Evolutionary conservation across 148 eudicot genomes (phyloP).

Genomic region (Camellia granthamiana): DNA sequence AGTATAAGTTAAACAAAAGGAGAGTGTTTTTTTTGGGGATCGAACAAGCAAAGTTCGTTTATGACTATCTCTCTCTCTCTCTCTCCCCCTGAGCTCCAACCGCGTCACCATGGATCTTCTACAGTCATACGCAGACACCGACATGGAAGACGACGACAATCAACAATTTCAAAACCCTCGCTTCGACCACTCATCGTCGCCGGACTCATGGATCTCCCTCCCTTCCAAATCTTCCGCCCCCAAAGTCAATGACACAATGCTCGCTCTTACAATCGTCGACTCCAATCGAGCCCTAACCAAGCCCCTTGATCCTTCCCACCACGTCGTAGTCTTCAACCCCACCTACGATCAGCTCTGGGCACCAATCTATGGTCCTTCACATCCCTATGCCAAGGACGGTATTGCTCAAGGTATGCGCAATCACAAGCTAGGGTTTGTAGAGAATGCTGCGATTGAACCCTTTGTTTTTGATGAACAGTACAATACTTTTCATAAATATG

Average conservation of each 20-base stretch:
- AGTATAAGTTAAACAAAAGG: too few species aligned
- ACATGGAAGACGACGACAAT: not conserved
- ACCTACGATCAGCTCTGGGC: constrained; percentile 96
- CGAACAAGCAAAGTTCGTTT: too few species aligned
- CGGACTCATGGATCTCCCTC: constrained; percentile 48
- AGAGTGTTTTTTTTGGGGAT: too few species aligned
- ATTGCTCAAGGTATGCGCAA: constrained; percentile 85
- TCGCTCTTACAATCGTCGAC: constrained; percentile 53
- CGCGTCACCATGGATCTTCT: constrained; percentile 7
- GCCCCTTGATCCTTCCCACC: constrained; percentile 80
- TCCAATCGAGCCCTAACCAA: constrained; percentile 29
- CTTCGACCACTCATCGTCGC: constrained; percentile 21
- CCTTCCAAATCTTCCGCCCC: constrained; percentile 79
- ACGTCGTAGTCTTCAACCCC: constrained; percentile 71
- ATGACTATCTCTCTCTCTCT: too few species aligned
- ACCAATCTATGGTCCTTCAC: constrained; percentile 84
- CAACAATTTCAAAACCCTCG: constrained; percentile 2
- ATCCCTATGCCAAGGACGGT: constrained; percentile 90
- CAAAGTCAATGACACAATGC: constrained; percentile 70
- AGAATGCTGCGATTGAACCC: constrained; percentile 64
- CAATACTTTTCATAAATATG: constrained; percentile 75
- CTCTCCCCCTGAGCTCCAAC: not conserved
- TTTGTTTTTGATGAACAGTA: constrained; percentile 86
- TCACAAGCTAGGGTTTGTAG: constrained; percentile 91
- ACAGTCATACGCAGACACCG: constrained; percentile 9